These are phyloP conservation scores for Pythium rhizo-oryzae DNA, from an alignment of 352 stramenopile genomes.

Conservation along the genomic window DNA sequence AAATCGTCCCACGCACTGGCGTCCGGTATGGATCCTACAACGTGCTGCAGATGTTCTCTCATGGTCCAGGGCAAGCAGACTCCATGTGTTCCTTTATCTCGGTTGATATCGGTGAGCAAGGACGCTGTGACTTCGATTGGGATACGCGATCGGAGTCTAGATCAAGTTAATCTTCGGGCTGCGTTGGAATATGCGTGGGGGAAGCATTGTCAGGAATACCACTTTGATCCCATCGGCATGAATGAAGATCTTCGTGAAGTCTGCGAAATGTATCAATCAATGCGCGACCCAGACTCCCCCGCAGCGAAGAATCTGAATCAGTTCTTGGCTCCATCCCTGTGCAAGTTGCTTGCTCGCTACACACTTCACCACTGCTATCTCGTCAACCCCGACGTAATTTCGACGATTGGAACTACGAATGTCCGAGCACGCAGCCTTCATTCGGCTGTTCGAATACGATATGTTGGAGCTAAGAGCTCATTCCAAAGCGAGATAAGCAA, in stretches of 20 bases:
- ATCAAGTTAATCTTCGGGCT: conserved; percentile 5
- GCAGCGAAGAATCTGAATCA: conserved; percentile 27
- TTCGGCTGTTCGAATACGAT: conserved; percentile 63
- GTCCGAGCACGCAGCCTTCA: conserved; percentile 56
- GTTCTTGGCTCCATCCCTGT: conserved; percentile 20
- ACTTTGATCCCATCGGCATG: conserved; percentile 16
- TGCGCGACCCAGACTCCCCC: conserved; percentile 24
- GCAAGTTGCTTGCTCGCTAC: conserved; percentile 6
- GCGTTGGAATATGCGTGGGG: conserved; percentile 18
- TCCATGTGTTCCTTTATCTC: conserved; percentile 19
- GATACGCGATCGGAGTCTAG: conserved; percentile 26
- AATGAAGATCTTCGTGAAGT: conserved; percentile 14
- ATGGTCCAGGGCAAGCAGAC: conserved; percentile 1
- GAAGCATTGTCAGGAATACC: background rate
- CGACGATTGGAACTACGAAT: conserved; percentile 9
- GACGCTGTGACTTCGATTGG: conserved; percentile 19
- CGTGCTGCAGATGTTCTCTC: conserved; percentile 17
- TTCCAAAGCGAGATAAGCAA: background rate
- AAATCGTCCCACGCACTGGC: conserved; percentile 6
- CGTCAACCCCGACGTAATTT: background rate
- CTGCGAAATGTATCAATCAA: conserved; percentile 13
- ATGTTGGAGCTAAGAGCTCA: conserved; percentile 7
- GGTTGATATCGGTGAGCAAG: conserved; percentile 10
- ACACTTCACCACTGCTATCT: conserved; percentile 21
- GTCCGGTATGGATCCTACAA: background rate